A percentile compares a stretch with the other conserved stretches of the same genome.
phyloP scores from a whole-genome alignment of 2,329 filamentous ascomycete species.

The Verticillium dahliae region DNA sequence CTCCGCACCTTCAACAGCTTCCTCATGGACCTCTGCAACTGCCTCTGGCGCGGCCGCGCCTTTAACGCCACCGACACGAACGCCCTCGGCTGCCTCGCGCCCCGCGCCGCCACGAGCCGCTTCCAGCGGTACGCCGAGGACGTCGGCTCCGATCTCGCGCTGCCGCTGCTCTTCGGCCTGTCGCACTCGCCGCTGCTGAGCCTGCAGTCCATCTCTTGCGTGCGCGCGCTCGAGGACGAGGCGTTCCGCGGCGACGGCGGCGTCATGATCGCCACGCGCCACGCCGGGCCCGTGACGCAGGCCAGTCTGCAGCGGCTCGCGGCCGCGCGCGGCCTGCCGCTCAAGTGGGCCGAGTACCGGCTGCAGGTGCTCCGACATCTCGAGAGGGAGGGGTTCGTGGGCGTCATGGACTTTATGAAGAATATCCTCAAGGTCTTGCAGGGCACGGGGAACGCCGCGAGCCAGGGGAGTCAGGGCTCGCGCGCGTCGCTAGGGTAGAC shows the following conservation, averaged over 20 bases:
- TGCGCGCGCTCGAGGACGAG: constrained; percentile 52
- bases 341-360: constrained; percentile 71
- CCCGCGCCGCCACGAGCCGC: constrained; percentile 33
- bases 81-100: constrained; percentile 47
- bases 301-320: constrained; percentile 56
- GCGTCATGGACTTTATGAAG: constrained; percentile 67
- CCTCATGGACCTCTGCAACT: constrained; percentile 82
- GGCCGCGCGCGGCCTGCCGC: constrained; percentile 55
- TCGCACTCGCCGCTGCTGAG: constrained; percentile 53
- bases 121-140: constrained; percentile 41
- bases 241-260: constrained; percentile 30
- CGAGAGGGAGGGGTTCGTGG: constrained; percentile 55
- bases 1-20: constrained; percentile 73
- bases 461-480: neutral
- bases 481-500: neutral
- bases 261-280: constrained; percentile 36
- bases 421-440: constrained; percentile 74
- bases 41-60: constrained; percentile 70
- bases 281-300: constrained; percentile 65
- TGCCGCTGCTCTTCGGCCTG: constrained; percentile 48
- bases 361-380: constrained; percentile 65
- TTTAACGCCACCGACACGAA: constrained; percentile 61
- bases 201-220: constrained; percentile 45
- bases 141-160: constrained; percentile 37
- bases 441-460: constrained; percentile 22